Evolutionary conservation across 2,329 filamentous ascomycete genomes (phyloP).

Genomic region (Botryotinia narcissicola): DNA sequence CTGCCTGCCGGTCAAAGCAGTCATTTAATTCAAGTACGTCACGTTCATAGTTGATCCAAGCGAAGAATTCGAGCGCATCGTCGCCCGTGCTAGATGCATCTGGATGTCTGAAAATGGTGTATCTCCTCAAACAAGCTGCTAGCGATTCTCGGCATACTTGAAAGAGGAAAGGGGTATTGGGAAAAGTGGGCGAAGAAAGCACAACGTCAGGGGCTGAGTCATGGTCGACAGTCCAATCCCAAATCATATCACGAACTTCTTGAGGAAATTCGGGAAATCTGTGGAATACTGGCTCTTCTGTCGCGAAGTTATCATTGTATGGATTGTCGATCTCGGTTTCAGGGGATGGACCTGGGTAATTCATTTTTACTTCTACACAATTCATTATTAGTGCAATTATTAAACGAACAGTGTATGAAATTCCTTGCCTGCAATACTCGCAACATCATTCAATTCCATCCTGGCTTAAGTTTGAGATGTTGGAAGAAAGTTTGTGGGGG

Average conservation of each 20-base stretch:
- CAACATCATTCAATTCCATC: background rate
- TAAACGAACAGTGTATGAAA: background rate
- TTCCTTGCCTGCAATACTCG: background rate
- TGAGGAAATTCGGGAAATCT: background rate
- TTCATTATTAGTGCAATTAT: background rate
- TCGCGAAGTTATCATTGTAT: no score
- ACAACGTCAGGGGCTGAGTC: background rate
- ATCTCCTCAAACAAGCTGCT: background rate
- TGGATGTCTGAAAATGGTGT: background rate
- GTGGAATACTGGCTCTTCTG: background rate
- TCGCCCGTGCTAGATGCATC: background rate
- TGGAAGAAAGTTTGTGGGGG: background rate
- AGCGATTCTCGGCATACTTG: background rate
- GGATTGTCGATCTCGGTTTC: background rate
- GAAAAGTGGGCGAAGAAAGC: rapidly evolving
- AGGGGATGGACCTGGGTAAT: background rate
- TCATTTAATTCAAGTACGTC: background rate
- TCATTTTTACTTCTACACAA: background rate
- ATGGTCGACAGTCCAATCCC: background rate
- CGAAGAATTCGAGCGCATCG: background rate
- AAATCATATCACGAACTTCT: background rate
- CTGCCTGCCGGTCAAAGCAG: no score
- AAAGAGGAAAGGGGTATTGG: background rate
- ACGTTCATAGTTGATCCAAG: background rate
- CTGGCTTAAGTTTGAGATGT: background rate